Evolutionary conservation across 2,329 filamentous ascomycete genomes (phyloP).

Genomic region (Curvularia verruculosa): DNA sequence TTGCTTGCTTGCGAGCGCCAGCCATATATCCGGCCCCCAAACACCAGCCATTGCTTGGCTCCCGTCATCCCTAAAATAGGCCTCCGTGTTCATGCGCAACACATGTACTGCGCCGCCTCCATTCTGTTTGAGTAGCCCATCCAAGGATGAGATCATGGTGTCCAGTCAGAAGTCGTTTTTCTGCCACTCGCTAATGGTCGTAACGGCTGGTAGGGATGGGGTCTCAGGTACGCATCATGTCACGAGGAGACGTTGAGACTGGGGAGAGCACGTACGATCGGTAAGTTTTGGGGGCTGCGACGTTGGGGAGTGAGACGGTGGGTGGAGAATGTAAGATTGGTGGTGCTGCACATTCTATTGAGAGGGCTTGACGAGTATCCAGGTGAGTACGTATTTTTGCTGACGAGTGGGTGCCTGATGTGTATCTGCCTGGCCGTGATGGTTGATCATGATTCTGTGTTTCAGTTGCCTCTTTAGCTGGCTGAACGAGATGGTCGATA

Average conservation of each 20-base stretch:
- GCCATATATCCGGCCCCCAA: constrained; percentile 5
- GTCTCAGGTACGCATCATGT: constrained; percentile 1
- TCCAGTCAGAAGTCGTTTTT: constrained; percentile 21
- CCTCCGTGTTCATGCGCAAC: constrained; percentile 12
- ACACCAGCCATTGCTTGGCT: not conserved
- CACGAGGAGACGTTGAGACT: not conserved
- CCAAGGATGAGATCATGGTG: not conserved
- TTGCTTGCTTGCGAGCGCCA: constrained; percentile 3
- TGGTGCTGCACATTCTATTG: not conserved
- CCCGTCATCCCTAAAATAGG: constrained; percentile 24
- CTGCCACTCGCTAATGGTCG: constrained; percentile 25
- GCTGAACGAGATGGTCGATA: not conserved
- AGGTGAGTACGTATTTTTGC: not conserved
- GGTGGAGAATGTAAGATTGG: not conserved
- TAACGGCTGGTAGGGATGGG: not conserved
- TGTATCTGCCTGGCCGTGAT: not conserved
- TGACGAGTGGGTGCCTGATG: not conserved
- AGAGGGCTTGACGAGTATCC: not conserved
- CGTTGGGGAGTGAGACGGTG: not conserved
- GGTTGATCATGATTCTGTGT: not conserved
- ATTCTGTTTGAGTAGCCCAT: constrained; percentile 1
- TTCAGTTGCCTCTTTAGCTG: not conserved
- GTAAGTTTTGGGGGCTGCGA: constrained; percentile 1
- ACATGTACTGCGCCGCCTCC: not conserved
- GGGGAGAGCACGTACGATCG: not conserved